Base-by-base conservation (phyloP, 176 grass and related monocot species). In the Thalia dealbata region DNA sequence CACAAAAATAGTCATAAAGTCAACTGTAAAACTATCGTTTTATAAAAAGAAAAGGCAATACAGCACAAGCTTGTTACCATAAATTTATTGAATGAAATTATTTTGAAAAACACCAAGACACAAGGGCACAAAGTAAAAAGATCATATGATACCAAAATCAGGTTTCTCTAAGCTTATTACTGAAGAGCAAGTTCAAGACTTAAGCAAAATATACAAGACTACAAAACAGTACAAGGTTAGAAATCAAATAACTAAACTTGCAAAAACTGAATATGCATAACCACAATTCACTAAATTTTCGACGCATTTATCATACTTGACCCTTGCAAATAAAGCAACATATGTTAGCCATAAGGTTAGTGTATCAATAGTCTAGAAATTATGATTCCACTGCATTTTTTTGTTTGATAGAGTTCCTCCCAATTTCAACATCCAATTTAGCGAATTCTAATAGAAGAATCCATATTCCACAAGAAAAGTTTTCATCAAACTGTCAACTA, bases 1-100 rank as follows among this genome's bases (percentile, higher is more conserved):
- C 29, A 66, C 52, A 69, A 62, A n/a, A 61, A 63, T 76, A 2
- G 18, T 50, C 68, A 76, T 50, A 62, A 28, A 27, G 38, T 65
- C 66, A 66, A 27, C 21, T 67, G 28, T 60, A 7, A 22, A 28
- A 32, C 29, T 26, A 46, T 63, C n/a, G 18, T 43, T 75, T 8
- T 42, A 14, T 56, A 14, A 21, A 73, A 30, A 35, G 18, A 73
- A 45, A 22, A 42, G 11, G 27, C 13, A 29, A 28, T 26, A 64
- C 14, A 6, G 8, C 21, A 30, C 3, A 18, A 18, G 12, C 21
- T 30, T 6, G 10, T 26, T 24, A 3, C 11, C 24, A 11, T n/a
- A 61, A 19, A 24, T 61, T 10, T 23, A 9, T 61, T 13, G 11
- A 48, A 13, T 48, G 45, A 48, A 48, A 10, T 24, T 61, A 10